Percentiles rank a stretch among this genome's conserved stretches.
phyloP scores from a whole-genome alignment of 2,329 filamentous ascomycete genomes.

The Hymenoscyphus fructigenus region DNA sequence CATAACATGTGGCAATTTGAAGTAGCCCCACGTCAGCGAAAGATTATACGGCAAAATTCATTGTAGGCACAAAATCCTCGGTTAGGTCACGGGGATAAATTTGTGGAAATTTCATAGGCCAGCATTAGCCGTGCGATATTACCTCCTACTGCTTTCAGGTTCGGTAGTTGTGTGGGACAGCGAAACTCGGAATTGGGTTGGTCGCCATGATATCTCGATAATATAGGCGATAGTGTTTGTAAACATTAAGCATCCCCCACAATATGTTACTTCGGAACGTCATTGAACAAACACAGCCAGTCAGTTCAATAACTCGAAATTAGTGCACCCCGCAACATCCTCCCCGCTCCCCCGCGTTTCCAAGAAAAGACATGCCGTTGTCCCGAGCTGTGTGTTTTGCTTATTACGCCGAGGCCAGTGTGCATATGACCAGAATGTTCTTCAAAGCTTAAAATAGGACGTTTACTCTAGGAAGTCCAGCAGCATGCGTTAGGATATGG shows the following conservation, averaged over 20 bases:
- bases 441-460: background rate
- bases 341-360: background rate
- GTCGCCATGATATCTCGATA: background rate
- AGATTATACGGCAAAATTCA: background rate
- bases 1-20: background rate
- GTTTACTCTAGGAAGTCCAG: background rate
- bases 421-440: background rate
- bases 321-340: background rate
- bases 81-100: background rate
- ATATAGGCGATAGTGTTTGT: background rate
- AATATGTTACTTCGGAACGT: background rate
- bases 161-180: background rate
- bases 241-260: background rate
- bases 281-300: background rate
- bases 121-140: slow-evolving; percentile 1
- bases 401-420: background rate
- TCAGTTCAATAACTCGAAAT: background rate
- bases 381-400: background rate
- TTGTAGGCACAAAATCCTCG: background rate
- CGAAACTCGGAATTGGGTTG: background rate
- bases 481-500: too few relatives aligned
- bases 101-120: background rate
- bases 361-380: background rate
- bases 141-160: background rate
- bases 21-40: background rate